Base-by-base conservation (phyloP, 495 filamentous ascomycete genomes). In the Trichoderma virens region DNA sequence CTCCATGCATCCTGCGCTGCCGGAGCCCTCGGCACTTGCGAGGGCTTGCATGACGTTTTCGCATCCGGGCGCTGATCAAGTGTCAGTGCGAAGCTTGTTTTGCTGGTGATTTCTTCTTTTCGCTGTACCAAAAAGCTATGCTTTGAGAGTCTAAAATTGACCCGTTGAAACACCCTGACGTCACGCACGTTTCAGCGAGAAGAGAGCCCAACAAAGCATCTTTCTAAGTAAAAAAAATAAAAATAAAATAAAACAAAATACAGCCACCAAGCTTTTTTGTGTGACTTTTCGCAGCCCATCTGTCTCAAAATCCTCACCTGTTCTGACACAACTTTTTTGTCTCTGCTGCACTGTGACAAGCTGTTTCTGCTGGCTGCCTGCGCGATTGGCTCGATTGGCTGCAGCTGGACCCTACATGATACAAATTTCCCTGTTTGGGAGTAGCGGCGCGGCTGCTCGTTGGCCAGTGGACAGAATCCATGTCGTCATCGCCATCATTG, bases 401-500 rank as follows among this genome's bases (percentile, higher is more conserved):
- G 23, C 5, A 56, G 25, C 25, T 16, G 27, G n/a, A n/a, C n/a
- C n/a, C n/a, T n/a, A n/a, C n/a, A n/a, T n/a, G n/a, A n/a, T n/a
- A n/a, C n/a, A n/a, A n/a, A n/a, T n/a, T 30, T 56, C 6, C 51
- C 51, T 13, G 9, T 56, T 16, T 56, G 27, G 25, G 51, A 16
- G 30, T 56, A 16, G 23, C 27, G 8, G 9, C 1, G 9, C 20
- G 27, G 9, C 6, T 30, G 0, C 5, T 16, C 25, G 51, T 56
- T 56, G 51, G 51, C 51, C 25, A 16, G 25, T 56, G 25, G 51
- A 56, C 51, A 23, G 51, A n/a, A 56, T 56, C 5, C 51, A 56
- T 56, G 51, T 56, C 51, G 51, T 56, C 51, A 56, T 56, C 51
- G 11, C 11, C 25, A 3, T 56, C 25, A 56, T 56, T 56, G 51